These are phyloP conservation scores for Arachis monticola DNA, from an alignment of 331 rosid species.

Conservation along the genomic window DNA sequence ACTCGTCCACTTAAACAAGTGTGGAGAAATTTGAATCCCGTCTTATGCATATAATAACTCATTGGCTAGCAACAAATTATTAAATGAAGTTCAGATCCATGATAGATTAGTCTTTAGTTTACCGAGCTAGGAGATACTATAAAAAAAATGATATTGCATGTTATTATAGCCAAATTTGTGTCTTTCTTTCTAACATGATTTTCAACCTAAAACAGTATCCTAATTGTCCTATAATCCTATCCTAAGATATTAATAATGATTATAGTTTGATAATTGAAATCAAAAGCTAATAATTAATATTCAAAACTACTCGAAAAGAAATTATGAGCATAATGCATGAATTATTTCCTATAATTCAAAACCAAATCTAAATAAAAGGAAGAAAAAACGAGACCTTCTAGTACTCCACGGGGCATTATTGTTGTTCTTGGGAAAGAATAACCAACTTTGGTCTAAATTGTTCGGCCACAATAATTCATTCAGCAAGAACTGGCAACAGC, in stretches of 20 bases:
- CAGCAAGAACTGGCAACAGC: slow-evolving; percentile 28
- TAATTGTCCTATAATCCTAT: too few relatives aligned
- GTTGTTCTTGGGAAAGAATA: slow-evolving; percentile 6
- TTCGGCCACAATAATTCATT: not conserved
- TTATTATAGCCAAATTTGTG: not conserved
- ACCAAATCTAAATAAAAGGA: not conserved
- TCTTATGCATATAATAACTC: too few relatives aligned
- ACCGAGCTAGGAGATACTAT: too few relatives aligned
- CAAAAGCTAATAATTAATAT: not conserved
- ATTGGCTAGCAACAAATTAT: too few relatives aligned
- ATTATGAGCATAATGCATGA: slow-evolving; percentile 12
- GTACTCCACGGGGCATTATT: slow-evolving; percentile 42
- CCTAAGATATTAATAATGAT: not conserved
- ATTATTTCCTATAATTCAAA: slow-evolving; percentile 3
- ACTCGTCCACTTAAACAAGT: too few relatives aligned
- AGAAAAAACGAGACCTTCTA: slow-evolving; percentile 50
- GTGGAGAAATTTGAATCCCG: too few relatives aligned
- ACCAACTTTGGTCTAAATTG: not conserved
- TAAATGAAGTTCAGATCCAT: too few relatives aligned
- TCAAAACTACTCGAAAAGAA: slow-evolving; percentile 1
- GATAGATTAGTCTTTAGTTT: too few relatives aligned
- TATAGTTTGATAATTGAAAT: not conserved
- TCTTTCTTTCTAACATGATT: not conserved
- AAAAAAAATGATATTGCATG: not conserved
- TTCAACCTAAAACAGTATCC: not conserved